A percentile compares a stretch with the other conserved stretches of the same genome.
Conservation (phyloP, 169 alveolate species). For the Ichthyophthirius multifiliis region DNA sequence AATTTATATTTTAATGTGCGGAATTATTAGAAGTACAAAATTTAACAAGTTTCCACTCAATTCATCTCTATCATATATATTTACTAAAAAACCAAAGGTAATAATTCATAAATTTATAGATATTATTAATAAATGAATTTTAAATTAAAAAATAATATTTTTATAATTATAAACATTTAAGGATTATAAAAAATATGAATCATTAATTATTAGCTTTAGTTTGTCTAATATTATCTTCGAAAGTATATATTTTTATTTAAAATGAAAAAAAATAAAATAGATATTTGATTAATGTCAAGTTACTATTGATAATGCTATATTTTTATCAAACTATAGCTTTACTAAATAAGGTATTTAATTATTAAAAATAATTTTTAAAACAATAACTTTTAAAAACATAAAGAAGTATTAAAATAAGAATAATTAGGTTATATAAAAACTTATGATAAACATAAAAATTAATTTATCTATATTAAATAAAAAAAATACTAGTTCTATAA, state of each 20-base stretch:
- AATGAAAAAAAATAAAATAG: neutral
- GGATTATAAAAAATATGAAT: neutral
- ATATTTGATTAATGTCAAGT: neutral
- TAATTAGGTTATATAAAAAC: neutral
- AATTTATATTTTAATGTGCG: neutral
- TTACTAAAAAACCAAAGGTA: neutral
- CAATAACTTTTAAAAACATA: neutral
- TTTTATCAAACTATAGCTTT: neutral
- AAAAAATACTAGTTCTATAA: neutral
- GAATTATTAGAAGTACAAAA: neutral
- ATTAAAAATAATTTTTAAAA: neutral
- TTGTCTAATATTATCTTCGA: neutral
- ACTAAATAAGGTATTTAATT: neutral
- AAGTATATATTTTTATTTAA: neutral
- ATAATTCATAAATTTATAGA: too few relatives aligned
- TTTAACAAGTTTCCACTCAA: neutral
- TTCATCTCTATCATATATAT: neutral
- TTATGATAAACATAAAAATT: neutral
- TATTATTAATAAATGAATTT: too few relatives aligned
- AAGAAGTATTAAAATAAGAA: neutral
- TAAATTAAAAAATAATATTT: neutral
- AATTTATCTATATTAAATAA: too few relatives aligned
- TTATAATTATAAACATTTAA: neutral
- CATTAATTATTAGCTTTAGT: neutral
- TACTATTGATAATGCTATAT: neutral